These are phyloP conservation scores for Trametes pubescens DNA, from an alignment of 1,284 basidiomycete species.

Conservation along the genomic window DNA sequence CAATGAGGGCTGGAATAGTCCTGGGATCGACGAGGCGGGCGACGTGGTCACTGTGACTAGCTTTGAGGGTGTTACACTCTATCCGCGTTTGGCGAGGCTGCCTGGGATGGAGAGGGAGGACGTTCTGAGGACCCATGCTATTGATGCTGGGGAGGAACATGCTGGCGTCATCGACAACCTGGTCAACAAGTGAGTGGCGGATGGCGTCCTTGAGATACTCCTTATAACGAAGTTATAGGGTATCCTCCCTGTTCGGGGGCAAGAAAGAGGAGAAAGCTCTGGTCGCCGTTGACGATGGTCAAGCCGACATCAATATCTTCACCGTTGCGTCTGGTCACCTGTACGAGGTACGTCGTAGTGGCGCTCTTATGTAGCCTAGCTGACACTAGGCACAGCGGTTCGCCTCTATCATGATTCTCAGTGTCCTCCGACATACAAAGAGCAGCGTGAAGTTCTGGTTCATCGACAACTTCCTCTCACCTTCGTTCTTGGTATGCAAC, in stretches of 20 bases:
- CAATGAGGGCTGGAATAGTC: conserved; percentile 85
- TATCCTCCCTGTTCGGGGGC: conserved; percentile 59
- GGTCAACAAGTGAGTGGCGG: conserved; percentile 55
- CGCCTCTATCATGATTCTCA: conserved; percentile 97
- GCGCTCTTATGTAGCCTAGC: background rate
- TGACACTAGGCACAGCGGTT: conserved; percentile 71
- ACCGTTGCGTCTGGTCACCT: conserved; percentile 96
- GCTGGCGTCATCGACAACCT: conserved; percentile 54
- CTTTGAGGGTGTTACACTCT: conserved; percentile 90
- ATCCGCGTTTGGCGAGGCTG: conserved; percentile 78
- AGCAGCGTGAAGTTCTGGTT: conserved; percentile 99
- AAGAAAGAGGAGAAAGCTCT: conserved; percentile 28
- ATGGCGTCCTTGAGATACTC: background rate
- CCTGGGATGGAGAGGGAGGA: conserved; percentile 85
- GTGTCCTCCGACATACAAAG: conserved; percentile 93
- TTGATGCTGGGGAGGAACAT: conserved; percentile 37
- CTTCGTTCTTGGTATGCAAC: conserved; percentile 85
- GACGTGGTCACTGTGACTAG: conserved; percentile 81
- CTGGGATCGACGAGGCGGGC: conserved; percentile 68
- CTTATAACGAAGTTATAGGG: conserved; percentile 44
- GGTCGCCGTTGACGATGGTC: conserved; percentile 46
- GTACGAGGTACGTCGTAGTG: conserved; percentile 77
- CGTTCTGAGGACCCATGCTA: conserved; percentile 61
- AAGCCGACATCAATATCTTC: conserved; percentile 98
- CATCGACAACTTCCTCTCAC: conserved; percentile 98